phyloP scores from a whole-genome alignment of 176 grass and related monocot species.

The Phragmites australis region DNA sequence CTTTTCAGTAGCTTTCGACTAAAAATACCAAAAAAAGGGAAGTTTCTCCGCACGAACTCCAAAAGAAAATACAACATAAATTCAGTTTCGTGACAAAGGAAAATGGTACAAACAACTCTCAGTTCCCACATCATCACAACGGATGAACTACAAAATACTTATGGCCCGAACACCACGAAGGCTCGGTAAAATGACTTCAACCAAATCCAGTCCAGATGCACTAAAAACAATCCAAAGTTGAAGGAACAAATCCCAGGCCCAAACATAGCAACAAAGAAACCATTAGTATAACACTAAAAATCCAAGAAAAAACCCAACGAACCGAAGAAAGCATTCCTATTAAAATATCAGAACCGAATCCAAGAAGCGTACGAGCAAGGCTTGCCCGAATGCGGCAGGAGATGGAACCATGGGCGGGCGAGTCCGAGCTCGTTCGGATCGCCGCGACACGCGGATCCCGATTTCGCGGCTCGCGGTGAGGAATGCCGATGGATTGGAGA shows the following conservation, averaged over 20 bases:
- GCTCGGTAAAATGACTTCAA: neutral
- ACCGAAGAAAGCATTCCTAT: neutral
- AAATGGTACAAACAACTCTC: neutral
- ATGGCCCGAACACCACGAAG: neutral
- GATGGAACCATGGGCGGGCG: neutral
- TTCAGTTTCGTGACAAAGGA: neutral
- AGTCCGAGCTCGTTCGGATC: constrained; percentile 29
- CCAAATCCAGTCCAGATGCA: neutral
- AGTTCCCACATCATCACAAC: neutral
- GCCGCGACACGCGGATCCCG: constrained; percentile 11
- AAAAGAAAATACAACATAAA: neutral
- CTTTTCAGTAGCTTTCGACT: constrained; percentile 4
- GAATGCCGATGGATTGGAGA: constrained; percentile 10
- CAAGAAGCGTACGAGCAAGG: constrained; percentile 26
- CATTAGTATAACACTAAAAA: neutral
- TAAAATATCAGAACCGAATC: constrained; percentile 34
- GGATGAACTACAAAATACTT: constrained; percentile 1
- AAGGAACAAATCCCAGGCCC: constrained; percentile 1
- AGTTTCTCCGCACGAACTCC: neutral
- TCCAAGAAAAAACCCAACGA: neutral
- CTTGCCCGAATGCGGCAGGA: constrained; percentile 32
- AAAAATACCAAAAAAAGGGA: neutral
- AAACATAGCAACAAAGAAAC: neutral
- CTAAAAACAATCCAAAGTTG: neutral
- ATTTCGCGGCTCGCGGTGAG: neutral